A percentile compares a stretch with the other conserved stretches of the same genome.
These are phyloP conservation scores for Thymus mandschuricus DNA, from an alignment of 257 asterid genomes.

Conservation along the genomic window DNA sequence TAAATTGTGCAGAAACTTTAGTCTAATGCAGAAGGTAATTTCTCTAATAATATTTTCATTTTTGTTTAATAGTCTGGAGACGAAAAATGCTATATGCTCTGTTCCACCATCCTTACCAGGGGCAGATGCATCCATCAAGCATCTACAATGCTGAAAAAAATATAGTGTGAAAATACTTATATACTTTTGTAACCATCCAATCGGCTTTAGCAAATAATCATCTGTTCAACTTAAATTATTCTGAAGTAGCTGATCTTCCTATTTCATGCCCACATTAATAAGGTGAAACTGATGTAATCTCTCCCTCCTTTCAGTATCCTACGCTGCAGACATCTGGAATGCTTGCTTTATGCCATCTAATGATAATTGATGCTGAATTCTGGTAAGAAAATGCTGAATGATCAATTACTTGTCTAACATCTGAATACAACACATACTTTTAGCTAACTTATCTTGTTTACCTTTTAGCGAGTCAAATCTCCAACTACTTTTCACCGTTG, in stretches of 20 bases:
- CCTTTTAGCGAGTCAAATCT: conserved; percentile 79
- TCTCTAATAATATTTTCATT: conserved; percentile 15
- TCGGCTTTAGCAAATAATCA: too few species aligned
- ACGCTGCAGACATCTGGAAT: conserved; percentile 90
- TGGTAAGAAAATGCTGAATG: conserved; percentile 56
- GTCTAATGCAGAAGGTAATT: conserved; percentile 91
- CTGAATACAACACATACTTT: conserved; percentile 20
- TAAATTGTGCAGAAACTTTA: conserved; percentile 81
- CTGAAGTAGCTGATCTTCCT: conserved; percentile 13
- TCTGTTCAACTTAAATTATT: conserved; percentile 9
- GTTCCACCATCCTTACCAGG: conserved; percentile 1
- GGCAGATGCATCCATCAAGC: conserved; percentile 15
- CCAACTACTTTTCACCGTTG: conserved; percentile 96
- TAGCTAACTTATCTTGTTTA: conserved; percentile 22
- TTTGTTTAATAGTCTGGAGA: conserved; percentile 19
- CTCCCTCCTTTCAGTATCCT: conserved; percentile 63
- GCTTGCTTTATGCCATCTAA: conserved; percentile 89
- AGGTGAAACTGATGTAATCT: conserved; percentile 37
- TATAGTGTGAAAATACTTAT: background rate
- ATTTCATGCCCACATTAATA: conserved; percentile 16
- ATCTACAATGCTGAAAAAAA: background rate
- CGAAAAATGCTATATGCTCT: conserved; percentile 3
- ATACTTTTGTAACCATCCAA: too few species aligned
- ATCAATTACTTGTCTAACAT: conserved; percentile 2
- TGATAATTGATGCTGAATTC: conserved; percentile 91